Evolutionary conservation across 805 yeast species (phyloP).

Genomic region (Sugiyamaella lignohabitans): DNA sequence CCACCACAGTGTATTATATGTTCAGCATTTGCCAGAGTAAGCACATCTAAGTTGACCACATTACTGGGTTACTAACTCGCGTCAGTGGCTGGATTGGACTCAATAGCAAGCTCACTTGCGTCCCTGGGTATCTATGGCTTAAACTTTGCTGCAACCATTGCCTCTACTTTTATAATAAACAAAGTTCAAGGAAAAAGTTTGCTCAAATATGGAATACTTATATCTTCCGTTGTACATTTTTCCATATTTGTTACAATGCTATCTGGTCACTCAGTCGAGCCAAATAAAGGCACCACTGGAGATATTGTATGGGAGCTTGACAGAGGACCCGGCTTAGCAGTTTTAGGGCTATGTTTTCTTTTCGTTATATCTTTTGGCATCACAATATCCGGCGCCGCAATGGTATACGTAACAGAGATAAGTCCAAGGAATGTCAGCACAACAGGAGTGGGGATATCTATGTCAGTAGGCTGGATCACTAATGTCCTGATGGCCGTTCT

Average conservation of each 20-base stretch:
- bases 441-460: constrained; percentile 9
- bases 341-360: constrained; percentile 11
- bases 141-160: neutral
- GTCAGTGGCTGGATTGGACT: neutral
- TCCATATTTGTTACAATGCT: neutral
- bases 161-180: neutral
- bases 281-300: neutral
- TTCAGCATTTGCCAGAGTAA: constrained; percentile 7
- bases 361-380: constrained; percentile 10
- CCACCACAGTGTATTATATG: constrained; percentile 10
- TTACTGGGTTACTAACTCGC: neutral
- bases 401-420: constrained; percentile 12
- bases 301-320: neutral
- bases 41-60: neutral
- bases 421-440: constrained; percentile 5
- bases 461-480: constrained; percentile 9
- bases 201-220: neutral
- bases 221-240: neutral
- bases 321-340: constrained; percentile 1
- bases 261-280: neutral
- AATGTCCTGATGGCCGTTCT: constrained; percentile 9
- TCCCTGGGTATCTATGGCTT: neutral
- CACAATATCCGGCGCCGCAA: constrained; percentile 8
- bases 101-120: too few relatives aligned
- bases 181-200: neutral